Conservation (phyloP, 1,284 basidiomycete genomes). For the Ceratobasidium sp. region DNA sequence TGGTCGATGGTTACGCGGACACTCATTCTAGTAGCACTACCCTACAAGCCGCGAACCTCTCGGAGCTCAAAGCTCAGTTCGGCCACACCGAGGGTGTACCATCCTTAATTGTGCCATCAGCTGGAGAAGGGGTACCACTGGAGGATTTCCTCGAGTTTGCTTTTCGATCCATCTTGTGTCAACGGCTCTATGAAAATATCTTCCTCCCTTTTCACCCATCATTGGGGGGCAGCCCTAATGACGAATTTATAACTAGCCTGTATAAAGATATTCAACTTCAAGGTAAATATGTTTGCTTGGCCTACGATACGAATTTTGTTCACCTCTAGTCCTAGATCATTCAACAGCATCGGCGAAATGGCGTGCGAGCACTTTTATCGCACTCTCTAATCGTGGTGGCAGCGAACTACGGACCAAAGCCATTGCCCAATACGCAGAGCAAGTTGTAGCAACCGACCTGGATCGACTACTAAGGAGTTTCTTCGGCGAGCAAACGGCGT, state of each 20-base stretch:
- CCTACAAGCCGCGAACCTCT: background rate
- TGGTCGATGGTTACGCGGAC: conserved; percentile 7
- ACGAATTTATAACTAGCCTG: background rate
- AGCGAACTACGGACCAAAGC: background rate
- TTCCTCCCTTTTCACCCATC: conserved; percentile 32
- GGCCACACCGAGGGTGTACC: conserved; percentile 3
- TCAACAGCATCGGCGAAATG: conserved; percentile 18
- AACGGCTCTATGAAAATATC: background rate
- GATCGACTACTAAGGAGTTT: background rate
- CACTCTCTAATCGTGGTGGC: conserved; percentile 16
- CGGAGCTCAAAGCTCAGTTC: conserved; percentile 7
- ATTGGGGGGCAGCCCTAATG: background rate
- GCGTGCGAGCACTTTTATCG: conserved; percentile 24
- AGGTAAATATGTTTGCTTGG: background rate
- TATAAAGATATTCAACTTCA: conserved; percentile 5
- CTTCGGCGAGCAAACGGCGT: background rate
- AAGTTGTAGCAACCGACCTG: background rate
- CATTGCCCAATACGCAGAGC: background rate
- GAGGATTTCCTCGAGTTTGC: conserved; percentile 32
- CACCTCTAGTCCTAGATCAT: background rate
- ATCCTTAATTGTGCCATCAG: conserved; percentile 9
- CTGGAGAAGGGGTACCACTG: conserved; percentile 9
- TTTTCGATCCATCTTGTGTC: conserved; percentile 18
- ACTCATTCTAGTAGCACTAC: background rate
- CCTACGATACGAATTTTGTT: too few species aligned